Conservation (phyloP, 495 filamentous ascomycete species). For the Clohesyomyces aquaticus region DNA sequence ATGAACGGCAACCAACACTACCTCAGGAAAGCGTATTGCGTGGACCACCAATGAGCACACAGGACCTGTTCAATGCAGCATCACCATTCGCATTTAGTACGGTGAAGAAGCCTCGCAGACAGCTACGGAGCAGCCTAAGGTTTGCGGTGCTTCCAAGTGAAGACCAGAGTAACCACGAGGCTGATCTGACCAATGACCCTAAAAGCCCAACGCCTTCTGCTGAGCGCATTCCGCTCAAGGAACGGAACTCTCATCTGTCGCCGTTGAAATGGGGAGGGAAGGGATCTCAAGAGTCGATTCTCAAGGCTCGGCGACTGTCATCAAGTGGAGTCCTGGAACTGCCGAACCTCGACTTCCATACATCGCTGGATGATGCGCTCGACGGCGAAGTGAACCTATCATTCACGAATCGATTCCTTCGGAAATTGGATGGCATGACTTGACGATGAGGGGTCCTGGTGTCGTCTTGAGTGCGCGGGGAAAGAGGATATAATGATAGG, state of each 20-base stretch:
- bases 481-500: no score
- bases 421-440: conserved; percentile 15
- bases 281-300: conserved; percentile 22
- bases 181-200: conserved; percentile 4
- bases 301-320: neutral
- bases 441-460: conserved; percentile 3
- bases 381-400: neutral
- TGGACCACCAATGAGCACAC: conserved; percentile 34
- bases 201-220: conserved; percentile 26
- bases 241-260: conserved; percentile 12
- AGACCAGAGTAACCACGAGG: neutral
- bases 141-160: conserved; percentile 30
- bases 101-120: conserved; percentile 33
- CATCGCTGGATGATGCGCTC: conserved; percentile 17
- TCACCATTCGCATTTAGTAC: conserved; percentile 41
- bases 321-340: conserved; percentile 5
- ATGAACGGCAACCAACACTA: conserved; percentile 8
- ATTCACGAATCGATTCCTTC: conserved; percentile 25
- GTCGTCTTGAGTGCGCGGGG: no score
- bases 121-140: conserved; percentile 25
- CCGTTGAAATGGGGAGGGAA: conserved; percentile 6
- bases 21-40: neutral
- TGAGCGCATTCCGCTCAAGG: conserved; percentile 27
- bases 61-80: conserved; percentile 37
- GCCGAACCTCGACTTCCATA: conserved; percentile 16